Conservation (phyloP, 345 rosid species). For the Crucihimalaya himalaica region DNA sequence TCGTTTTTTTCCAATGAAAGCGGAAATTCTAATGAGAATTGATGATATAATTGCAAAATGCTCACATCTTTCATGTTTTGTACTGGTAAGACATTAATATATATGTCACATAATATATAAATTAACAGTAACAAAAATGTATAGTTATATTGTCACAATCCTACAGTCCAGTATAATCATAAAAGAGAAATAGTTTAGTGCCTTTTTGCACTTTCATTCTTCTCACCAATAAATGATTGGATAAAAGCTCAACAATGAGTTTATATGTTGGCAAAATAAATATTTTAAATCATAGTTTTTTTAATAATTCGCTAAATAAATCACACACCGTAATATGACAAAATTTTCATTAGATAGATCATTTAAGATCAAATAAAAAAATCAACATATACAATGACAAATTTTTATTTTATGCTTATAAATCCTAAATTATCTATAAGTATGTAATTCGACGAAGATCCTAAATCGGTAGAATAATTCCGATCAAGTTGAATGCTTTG, state of each 20-base stretch:
- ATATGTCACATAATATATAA: neutral
- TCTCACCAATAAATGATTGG: neutral
- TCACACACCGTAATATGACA: rapidly evolving
- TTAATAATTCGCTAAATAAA: neutral
- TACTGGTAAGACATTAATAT: neutral
- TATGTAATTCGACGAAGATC: too few species aligned
- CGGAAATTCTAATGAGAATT: neutral
- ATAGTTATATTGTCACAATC: neutral
- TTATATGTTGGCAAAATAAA: neutral
- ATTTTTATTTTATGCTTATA: too few species aligned
- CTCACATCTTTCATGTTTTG: slow-evolving; percentile 8
- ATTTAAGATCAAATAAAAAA: neutral
- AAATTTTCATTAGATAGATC: neutral
- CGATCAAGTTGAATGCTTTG: neutral
- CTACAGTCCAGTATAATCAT: neutral
- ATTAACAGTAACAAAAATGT: neutral
- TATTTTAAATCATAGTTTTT: too few species aligned
- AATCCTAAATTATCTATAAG: too few species aligned
- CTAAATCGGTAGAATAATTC: too few species aligned
- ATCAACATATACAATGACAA: neutral
- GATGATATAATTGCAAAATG: slow-evolving; percentile 8
- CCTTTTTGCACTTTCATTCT: neutral
- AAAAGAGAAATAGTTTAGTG: neutral
- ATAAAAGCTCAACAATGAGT: neutral
- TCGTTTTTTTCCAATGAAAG: slow-evolving; percentile 11